Conservation (phyloP, 148 eudicot genomes). For the Rhododendron vialii region DNA sequence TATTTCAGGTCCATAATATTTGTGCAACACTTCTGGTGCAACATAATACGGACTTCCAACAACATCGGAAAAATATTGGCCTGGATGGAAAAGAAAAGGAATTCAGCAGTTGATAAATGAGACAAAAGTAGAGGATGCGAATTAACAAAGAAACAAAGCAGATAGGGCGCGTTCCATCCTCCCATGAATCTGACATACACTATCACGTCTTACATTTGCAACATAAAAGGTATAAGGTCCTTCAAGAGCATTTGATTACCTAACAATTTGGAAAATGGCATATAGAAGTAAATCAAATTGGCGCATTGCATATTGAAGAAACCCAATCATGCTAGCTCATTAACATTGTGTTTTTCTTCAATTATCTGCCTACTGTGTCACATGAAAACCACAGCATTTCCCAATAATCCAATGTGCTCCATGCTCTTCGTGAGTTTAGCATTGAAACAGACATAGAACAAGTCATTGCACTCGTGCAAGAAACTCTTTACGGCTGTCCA, state of each 20-base stretch:
- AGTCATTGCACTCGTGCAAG: background rate
- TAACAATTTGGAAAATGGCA: background rate
- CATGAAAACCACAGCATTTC: background rate
- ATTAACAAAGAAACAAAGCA: background rate
- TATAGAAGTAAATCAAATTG: background rate
- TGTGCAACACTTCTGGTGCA: constrained; percentile 76
- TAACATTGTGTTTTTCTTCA: background rate
- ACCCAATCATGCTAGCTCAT: background rate
- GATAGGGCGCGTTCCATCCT: background rate
- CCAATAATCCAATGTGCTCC: background rate
- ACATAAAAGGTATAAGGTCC: background rate
- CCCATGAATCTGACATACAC: background rate
- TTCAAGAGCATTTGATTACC: background rate
- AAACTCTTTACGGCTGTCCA: background rate
- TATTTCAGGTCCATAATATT: constrained; percentile 71
- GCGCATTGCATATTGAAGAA: background rate
- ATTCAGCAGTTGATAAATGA: background rate
- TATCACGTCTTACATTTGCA: background rate
- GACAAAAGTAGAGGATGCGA: background rate
- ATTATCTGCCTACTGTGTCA: background rate
- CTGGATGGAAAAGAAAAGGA: constrained; percentile 23
- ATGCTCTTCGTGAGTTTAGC: background rate
- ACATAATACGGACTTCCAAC: constrained; percentile 87
- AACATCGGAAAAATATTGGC: constrained; percentile 65
- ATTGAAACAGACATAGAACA: background rate